Percentiles rank a stretch among this genome's conserved stretches.
phyloP scores from a whole-genome alignment of 768 basidiomycete genomes.

The Lentinula raphanica region DNA sequence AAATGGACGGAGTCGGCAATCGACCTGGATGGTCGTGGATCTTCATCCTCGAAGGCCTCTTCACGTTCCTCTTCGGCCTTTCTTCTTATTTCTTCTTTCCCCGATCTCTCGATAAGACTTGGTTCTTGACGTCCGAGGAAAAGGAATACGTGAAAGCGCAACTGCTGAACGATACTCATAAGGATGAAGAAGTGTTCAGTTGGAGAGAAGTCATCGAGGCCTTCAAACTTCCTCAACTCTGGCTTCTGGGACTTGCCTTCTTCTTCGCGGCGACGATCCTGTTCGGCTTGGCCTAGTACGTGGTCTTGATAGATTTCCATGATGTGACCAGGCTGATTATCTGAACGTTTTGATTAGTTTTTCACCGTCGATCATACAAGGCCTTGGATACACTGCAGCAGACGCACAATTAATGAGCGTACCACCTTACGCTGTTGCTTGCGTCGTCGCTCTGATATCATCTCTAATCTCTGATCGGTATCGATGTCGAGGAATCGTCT shows the following conservation, averaged over 20 bases:
- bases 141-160: constrained; percentile 15
- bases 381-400: constrained; percentile 50
- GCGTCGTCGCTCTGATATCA: constrained; percentile 25
- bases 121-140: constrained; percentile 29
- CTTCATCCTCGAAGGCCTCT: constrained; percentile 24
- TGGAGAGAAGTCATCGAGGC: neutral
- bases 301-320: neutral
- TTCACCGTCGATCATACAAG: constrained; percentile 64
- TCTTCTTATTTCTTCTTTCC: constrained; percentile 32
- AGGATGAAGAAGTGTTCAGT: neutral
- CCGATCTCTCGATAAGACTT: constrained; percentile 21
- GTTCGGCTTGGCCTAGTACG: constrained; percentile 45
- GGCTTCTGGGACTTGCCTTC: neutral
- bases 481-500: constrained; percentile 22
- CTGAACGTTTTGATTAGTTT: constrained; percentile 37
- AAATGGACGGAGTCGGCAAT: constrained; percentile 36
- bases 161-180: neutral
- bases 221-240: neutral
- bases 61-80: constrained; percentile 13
- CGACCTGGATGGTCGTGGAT: constrained; percentile 40
- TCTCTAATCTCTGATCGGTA: constrained; percentile 22
- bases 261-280: constrained; percentile 21
- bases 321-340: too few species aligned
- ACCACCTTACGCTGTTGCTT: constrained; percentile 47
- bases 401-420: constrained; percentile 61